Base-by-base conservation (phyloP, 78 protist species). In the Anaeramoeba flamelloides region DNA sequence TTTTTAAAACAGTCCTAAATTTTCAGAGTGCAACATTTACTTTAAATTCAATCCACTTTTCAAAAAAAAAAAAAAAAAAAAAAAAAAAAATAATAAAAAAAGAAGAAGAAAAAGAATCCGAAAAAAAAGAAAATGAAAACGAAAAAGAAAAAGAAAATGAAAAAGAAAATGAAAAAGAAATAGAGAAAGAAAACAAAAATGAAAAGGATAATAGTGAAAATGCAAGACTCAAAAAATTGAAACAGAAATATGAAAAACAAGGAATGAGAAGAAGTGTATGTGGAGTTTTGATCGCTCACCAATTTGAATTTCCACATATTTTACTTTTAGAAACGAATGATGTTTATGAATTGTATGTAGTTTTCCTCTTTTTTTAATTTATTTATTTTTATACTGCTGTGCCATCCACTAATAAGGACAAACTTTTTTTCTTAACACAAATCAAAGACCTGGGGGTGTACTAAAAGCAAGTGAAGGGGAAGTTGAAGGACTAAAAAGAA, bases 261-360 rank as follows among this genome's bases (percentile, higher is more conserved):
- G 93, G 93, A 2, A 77, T 85, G 77, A 74, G 93, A 76, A 77
- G 85, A 31, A 83, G 84, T 0, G 90, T 89, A 4, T 90, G 85
- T 26, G 88, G 81, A 1, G 84, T 85, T 40, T 75, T 89, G 36
- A 78, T 89, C 41, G 88, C 85, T 8, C 91, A 88, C 83, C 84
- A 90, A 38, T 91, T 88, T 78, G 74, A 79, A 32, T 91, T 88
- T 77, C 93, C 93, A 22, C 90, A 87, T 83, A 81, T 90, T 22
- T 83, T 90, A 33, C 75, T 88, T 33, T 77, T 90, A 38, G 90
- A 88, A 39, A 74, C 74, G 53, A 1, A 30, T 0, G 8, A 33
- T 77, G 83, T 33, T 33, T 8, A 80, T 17, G n/a, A 12, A 12
- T 41, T 74, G n/a, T 78, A 31, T 79, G 32, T 81, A 12, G 34